phyloP scores from a whole-genome alignment of 345 rosid genomes.

The Salix caprea region DNA sequence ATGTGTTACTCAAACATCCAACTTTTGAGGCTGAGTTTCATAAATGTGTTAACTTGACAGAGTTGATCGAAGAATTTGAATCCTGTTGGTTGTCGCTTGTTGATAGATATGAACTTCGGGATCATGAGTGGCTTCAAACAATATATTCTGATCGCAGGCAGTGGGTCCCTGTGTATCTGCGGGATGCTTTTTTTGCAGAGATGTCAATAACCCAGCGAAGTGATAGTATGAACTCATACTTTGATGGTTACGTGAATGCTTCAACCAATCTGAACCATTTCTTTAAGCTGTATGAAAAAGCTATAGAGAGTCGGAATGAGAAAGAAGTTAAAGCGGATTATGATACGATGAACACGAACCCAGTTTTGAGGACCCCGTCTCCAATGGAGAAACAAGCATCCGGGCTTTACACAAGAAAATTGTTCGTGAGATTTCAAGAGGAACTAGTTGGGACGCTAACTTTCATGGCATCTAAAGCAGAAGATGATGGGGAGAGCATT shows the following conservation, averaged over 20 bases:
- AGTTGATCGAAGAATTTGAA: constrained; percentile 59
- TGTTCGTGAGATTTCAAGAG: constrained; percentile 70
- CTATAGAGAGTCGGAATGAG: constrained; percentile 59
- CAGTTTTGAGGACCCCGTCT: constrained; percentile 64
- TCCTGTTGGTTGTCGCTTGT: constrained; percentile 52
- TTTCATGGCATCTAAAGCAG: constrained; percentile 55
- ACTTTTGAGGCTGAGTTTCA: constrained; percentile 59
- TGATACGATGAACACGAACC: constrained; percentile 49
- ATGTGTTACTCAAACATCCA: constrained; percentile 52
- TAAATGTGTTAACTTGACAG: constrained; percentile 50
- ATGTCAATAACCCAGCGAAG: constrained; percentile 31
- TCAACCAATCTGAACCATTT: constrained; percentile 52
- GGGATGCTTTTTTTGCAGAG: constrained; percentile 64
- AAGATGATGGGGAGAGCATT: constrained; percentile 45
- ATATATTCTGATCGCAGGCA: constrained; percentile 58
- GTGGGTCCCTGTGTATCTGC: constrained; percentile 68
- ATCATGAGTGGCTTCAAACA: constrained; percentile 63
- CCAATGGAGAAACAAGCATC: constrained; percentile 88
- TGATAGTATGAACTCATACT: constrained; percentile 42
- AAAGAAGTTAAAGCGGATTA: constrained; percentile 74
- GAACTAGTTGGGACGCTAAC: constrained; percentile 74
- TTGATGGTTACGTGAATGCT: constrained; percentile 56
- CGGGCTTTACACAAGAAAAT: constrained; percentile 51
- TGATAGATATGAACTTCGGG: constrained; percentile 46
- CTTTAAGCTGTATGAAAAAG: constrained; percentile 61